These are phyloP conservation scores for Colletotrichum sp. DNA, from an alignment of 2,329 filamentous ascomycete species.

Conservation along the genomic window DNA sequence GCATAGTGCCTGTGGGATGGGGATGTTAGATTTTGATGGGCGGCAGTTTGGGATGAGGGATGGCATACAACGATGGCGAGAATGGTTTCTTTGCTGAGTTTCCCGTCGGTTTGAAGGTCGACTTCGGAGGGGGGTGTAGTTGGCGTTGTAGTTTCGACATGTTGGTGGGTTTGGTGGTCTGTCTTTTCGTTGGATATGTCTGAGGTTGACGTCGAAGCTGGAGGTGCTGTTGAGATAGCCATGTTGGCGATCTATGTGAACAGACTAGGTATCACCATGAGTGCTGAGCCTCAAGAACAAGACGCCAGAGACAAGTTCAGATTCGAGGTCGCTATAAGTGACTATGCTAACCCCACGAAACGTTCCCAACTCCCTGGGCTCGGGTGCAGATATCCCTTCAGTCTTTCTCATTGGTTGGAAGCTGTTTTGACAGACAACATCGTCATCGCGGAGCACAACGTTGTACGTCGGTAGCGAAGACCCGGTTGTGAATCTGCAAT, in stretches of 20 bases:
- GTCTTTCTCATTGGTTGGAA: neutral
- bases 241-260: neutral
- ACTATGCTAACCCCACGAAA: neutral
- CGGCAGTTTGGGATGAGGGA: accelerated
- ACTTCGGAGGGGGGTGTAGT: neutral
- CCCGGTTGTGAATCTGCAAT: neutral
- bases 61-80: neutral
- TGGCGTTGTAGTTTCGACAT: neutral
- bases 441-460: neutral
- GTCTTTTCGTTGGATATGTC: neutral
- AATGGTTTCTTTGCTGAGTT: neutral
- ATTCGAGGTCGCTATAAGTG: neutral
- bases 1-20: constrained; percentile 12
- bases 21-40: neutral
- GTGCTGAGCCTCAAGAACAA: neutral
- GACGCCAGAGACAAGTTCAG: neutral
- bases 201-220: neutral
- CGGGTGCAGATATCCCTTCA: neutral
- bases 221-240: neutral
- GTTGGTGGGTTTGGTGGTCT: neutral
- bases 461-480: neutral
- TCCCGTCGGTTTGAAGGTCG: neutral
- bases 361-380: neutral
- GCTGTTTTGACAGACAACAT: neutral
- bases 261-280: neutral